Conservation (phyloP, 2,329 filamentous ascomycete genomes). For the Biscogniauxia marginata region DNA sequence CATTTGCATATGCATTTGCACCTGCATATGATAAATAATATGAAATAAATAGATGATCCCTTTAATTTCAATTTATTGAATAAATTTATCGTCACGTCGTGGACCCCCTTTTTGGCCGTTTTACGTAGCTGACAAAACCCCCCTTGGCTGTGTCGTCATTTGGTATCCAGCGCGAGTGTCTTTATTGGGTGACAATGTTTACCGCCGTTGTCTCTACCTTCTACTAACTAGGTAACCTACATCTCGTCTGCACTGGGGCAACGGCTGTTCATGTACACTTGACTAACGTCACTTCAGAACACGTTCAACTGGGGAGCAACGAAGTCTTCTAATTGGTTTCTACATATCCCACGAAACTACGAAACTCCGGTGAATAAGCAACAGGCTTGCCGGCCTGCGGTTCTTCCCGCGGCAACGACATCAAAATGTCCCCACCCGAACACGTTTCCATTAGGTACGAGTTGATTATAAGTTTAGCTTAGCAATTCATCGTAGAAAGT, state of each 20-base stretch:
- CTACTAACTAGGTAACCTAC: background rate
- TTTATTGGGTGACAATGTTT: background rate
- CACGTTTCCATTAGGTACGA: too few species aligned
- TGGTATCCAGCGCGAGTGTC: background rate
- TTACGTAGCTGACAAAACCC: background rate
- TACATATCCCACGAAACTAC: background rate
- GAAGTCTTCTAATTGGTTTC: background rate
- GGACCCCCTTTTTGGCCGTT: background rate
- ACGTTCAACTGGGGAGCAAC: background rate
- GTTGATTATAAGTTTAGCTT: too few species aligned
- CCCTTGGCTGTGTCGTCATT: background rate
- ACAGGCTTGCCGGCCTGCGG: background rate
- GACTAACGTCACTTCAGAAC: background rate
- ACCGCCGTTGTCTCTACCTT: background rate
- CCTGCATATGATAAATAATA: background rate
- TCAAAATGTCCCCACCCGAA: background rate
- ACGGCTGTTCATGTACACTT: background rate
- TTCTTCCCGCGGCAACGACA: background rate
- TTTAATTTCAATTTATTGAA: too few species aligned
- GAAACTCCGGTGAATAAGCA: background rate
- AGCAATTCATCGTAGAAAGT: too few species aligned
- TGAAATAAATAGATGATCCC: background rate
- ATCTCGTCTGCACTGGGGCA: background rate
- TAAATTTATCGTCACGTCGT: background rate
- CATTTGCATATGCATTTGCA: too few species aligned